A percentile compares a stretch with the other conserved stretches of the same genome.
Conservation (phyloP, 2,329 filamentous ascomycete species). For the Aspergillus candidus region DNA sequence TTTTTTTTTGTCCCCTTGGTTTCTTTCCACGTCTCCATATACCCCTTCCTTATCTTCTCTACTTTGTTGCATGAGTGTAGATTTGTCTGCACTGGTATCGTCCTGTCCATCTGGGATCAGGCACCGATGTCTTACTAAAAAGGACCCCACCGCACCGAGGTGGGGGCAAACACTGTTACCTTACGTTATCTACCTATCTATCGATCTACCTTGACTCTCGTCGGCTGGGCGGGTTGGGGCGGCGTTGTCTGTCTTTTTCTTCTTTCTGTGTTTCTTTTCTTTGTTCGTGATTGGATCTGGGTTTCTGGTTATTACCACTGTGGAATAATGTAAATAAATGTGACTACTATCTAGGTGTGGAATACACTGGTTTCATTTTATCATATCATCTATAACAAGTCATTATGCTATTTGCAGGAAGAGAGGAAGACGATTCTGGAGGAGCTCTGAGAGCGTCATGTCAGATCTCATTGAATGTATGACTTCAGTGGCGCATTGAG, state of each 20-base stretch:
- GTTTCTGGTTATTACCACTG: neutral
- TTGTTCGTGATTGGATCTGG: conserved; percentile 2
- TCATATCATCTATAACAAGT: neutral
- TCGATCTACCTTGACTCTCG: conserved; percentile 4
- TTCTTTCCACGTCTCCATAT: neutral
- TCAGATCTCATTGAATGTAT: neutral
- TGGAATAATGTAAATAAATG: neutral
- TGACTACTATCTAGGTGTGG: neutral
- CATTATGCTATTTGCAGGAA: conserved; percentile 1
- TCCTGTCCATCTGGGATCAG: too few species aligned
- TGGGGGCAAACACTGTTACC: neutral
- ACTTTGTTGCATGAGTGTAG: neutral
- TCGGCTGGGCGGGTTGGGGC: too few species aligned
- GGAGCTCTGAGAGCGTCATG: too few species aligned
- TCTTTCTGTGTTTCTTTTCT: conserved; percentile 7
- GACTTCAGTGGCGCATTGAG: neutral
- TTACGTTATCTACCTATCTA: conserved; percentile 2
- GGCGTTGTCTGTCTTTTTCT: conserved; percentile 1
- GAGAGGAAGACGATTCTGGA: neutral
- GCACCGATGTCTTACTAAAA: too few species aligned
- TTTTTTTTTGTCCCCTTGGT: conserved; percentile 6
- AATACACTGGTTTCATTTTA: too few species aligned
- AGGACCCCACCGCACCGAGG: too few species aligned
- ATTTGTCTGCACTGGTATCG: too few species aligned
- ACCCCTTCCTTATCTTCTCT: neutral